Base-by-base conservation (phyloP, 192 early-diverging fungal genomes). In the Entomortierella lignicola region DNA sequence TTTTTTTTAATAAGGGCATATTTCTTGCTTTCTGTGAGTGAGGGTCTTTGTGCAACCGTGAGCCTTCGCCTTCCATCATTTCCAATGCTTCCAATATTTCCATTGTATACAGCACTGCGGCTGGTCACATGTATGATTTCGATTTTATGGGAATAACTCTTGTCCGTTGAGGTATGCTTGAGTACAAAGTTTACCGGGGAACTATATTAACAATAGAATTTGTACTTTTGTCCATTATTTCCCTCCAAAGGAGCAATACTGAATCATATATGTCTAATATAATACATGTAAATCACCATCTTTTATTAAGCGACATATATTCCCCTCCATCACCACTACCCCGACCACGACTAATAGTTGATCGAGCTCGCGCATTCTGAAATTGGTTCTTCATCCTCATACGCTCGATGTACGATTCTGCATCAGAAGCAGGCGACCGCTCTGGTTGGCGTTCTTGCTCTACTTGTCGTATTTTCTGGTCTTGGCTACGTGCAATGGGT, bases 371-470 rank as follows among this genome's bases (percentile, higher is more conserved):
- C 11, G 34, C 62, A 39, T 41, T 26, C n/a, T 64, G 50, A 0
- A 53, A 21, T 34, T 39, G n/a, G 4, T 51, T 26, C 27, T 50
- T 34, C 1, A 56, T 29, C 56, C 39, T 48, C 71, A 73, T 66
- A 21, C 71, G 60, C 8, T 57, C 70, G 4, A 72, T 43, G 50
- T 72, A 72, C 25, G 61, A 73, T 17, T 55, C 62, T 15, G 71
- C 63, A 21, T 73, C 71, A 26, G 30, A 41, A 11, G 56, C 60
- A 26, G 53, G 51, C 15, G 42, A 13, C 31, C 8, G n/a, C 4
- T 32, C 5, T 29, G 51, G 11, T 2, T 8, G 43, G 20, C 29
- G 15, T 8, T 11, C 54, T 11, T 20, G 11, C 26, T 27, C 17
- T 8, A 27, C 10, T 2, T 50, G 21, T 31, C 20, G 26, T 51